Percentiles rank a stretch among this genome's conserved stretches.
phyloP scores from a whole-genome alignment of 257 asterid genomes.

The Solanum raphanifolium region DNA sequence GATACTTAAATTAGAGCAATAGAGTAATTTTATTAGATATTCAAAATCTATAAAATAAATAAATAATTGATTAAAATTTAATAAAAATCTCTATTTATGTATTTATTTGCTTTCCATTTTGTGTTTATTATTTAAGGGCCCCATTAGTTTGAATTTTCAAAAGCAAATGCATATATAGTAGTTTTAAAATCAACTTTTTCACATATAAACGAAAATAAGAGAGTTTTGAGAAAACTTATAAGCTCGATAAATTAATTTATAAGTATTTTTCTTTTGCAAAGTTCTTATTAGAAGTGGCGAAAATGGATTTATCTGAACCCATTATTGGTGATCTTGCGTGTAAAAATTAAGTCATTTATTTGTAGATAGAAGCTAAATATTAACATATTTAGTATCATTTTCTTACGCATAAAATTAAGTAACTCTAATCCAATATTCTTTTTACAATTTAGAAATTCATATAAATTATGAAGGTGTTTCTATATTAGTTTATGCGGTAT shows the following conservation, averaged over 20 bases:
- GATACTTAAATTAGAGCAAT: no score
- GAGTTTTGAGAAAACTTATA: neutral
- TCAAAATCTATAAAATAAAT: neutral
- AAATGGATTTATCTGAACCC: accelerated
- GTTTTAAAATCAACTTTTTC: neutral
- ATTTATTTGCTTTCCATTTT: neutral
- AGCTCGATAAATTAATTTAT: neutral
- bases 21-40: neutral
- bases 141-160: neutral
- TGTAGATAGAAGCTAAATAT: no score
- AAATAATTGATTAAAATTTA: neutral
- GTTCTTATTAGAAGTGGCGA: neutral
- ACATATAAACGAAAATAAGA: neutral
- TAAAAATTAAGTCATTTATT: neutral
- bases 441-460: neutral
- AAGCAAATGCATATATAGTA: neutral
- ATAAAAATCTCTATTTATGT: no score
- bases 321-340: neutral
- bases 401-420: neutral
- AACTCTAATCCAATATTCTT: neutral
- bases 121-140: neutral
- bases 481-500: neutral
- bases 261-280: neutral
- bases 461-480: neutral
- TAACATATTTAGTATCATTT: neutral